Base-by-base conservation (phyloP, 768 basidiomycete species). In the Vararia minispora region DNA sequence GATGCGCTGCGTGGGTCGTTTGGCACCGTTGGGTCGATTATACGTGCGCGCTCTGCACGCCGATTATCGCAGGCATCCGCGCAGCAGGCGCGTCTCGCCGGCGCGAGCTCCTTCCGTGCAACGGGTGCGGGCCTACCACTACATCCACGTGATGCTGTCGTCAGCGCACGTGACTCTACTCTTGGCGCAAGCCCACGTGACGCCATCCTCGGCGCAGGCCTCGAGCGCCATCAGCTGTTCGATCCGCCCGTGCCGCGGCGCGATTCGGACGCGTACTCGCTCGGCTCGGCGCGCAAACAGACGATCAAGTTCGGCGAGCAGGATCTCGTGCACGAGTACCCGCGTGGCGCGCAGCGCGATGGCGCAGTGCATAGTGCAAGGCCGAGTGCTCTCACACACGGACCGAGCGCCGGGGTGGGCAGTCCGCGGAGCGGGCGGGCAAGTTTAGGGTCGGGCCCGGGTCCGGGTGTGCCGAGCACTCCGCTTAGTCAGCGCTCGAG, bases 1-100 rank as follows among this genome's bases (percentile, higher is more conserved):
- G 91, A 90, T 45, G 73, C 91, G 2, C 69, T 98, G 0, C 74
- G 95, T 13, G 92, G 94, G 12, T 83, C 83, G 2, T 92, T 92
- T 50, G 90, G 92, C 4, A 72, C 91, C 0, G 66, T 97, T 29
- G 92, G 95, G 13, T 89, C 84, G 54, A 83, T 98, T 52, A 88
- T 94, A 41, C 57, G 68, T 34, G 59, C 52, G 14, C 51, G 55
- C 22, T 47, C 52, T 30, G 52, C 51, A 26, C 47, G 44, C 14
- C 47, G 51, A 35, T 32, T 53, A 28, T 57, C 54, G 47, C 38
- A 46, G 37, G 14, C 28, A 14, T 28, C 14, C 71, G 80, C 8
- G 80, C 79, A 0, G 65, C 71, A 35, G 78, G 67, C 43, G 68
- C 66, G 12, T 5, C 21, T 38, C 46, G 3, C 3, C 22, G 38